phyloP scores from a whole-genome alignment of 345 rosid species.

The Eutrema japonicum region DNA sequence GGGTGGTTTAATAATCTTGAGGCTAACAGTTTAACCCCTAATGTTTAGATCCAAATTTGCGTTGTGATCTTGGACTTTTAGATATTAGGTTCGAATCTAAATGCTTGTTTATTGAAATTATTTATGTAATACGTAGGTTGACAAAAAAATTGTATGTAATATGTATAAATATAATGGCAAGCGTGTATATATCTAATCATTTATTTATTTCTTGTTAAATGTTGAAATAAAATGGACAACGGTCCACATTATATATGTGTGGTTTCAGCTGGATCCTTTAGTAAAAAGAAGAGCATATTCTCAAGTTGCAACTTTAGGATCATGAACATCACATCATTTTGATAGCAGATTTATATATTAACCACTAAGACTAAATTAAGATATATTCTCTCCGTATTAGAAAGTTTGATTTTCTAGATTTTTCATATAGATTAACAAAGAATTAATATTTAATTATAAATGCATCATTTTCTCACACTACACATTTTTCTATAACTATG shows the following conservation, averaged over 20 bases:
- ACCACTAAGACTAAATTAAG: not conserved
- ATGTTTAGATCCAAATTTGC: not conserved
- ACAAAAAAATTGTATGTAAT: not conserved
- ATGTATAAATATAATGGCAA: not conserved
- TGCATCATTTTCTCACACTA: too few relatives aligned
- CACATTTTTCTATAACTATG: too few relatives aligned
- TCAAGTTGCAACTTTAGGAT: constrained; percentile 22
- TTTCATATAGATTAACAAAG: too few relatives aligned
- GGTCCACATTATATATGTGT: constrained; percentile 14
- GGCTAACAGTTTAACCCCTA: not conserved
- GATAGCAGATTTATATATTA: not conserved
- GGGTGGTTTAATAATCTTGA: not conserved
- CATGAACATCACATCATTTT: constrained; percentile 35
- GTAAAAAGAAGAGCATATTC: constrained; percentile 21
- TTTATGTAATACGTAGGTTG: not conserved
- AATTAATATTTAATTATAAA: too few relatives aligned
- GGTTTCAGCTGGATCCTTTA: constrained; percentile 23
- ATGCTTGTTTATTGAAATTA: not conserved
- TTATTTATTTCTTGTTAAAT: not conserved
- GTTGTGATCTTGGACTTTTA: not conserved
- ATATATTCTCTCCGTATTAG: not conserved
- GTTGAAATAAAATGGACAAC: constrained; percentile 16
- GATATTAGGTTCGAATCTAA: not conserved
- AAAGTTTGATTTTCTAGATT: too few relatives aligned
- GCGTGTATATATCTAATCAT: not conserved